Conservation (phyloP, 345 rosid genomes). For the Conringia planisiliqua region DNA sequence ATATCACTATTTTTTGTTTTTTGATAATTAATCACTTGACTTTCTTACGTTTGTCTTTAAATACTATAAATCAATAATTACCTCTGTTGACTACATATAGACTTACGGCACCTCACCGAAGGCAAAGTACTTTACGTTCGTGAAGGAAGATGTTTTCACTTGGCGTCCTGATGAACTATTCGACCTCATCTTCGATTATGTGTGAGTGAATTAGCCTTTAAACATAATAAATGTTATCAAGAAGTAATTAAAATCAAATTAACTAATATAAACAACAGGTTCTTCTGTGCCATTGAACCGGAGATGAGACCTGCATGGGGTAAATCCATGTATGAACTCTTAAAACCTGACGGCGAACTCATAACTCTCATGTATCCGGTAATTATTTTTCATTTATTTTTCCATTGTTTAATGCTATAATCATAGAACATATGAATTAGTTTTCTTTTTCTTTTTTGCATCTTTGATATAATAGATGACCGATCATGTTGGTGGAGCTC, state of each 20-base stretch:
- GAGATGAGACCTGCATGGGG: slow-evolving; percentile 67
- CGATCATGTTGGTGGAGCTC: slow-evolving; percentile 78
- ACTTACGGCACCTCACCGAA: slow-evolving; percentile 36
- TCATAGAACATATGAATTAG: neutral
- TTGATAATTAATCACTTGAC: neutral
- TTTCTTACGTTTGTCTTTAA: neutral
- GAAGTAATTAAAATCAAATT: neutral
- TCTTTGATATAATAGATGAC: slow-evolving; percentile 42
- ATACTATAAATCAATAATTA: neutral
- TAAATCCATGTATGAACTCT: slow-evolving; percentile 40
- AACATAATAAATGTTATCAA: neutral
- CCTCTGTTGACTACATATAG: slow-evolving; percentile 7
- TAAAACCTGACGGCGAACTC: slow-evolving; percentile 79
- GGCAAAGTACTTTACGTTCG: slow-evolving; percentile 42
- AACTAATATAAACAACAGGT: slow-evolving; percentile 9
- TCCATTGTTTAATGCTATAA: neutral
- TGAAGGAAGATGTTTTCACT: slow-evolving; percentile 60
- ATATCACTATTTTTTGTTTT: neutral
- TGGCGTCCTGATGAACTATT: slow-evolving; percentile 59
- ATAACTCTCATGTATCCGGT: slow-evolving; percentile 81
- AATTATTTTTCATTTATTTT: neutral
- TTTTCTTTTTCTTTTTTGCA: neutral
- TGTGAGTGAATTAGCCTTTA: slow-evolving; percentile 40
- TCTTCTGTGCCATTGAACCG: slow-evolving; percentile 62
- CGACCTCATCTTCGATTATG: slow-evolving; percentile 62